phyloP scores from a whole-genome alignment of 202 grass and related monocot genomes.

The Schoenoplectus tabernaemontani region DNA sequence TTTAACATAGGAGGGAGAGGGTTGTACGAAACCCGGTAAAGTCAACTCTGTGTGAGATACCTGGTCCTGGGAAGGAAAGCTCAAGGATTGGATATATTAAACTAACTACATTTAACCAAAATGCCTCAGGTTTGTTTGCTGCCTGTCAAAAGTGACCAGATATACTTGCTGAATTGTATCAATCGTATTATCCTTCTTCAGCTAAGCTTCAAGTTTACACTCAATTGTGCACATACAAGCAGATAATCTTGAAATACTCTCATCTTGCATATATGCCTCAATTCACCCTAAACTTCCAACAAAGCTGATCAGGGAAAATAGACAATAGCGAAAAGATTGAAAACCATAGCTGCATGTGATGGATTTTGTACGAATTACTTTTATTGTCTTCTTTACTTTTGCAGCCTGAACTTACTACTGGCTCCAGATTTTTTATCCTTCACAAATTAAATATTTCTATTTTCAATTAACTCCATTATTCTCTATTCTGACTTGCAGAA shows the following conservation, averaged over 20 bases:
- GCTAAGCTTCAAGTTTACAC: not conserved
- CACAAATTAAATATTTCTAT: not conserved
- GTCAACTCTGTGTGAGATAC: conserved; percentile 80
- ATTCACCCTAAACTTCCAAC: not conserved
- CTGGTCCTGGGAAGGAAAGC: conserved; percentile 48
- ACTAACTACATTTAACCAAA: conserved; percentile 98
- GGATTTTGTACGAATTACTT: not conserved
- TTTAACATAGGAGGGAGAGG: conserved; percentile 57
- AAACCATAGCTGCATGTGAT: not conserved
- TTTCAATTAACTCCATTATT: not conserved
- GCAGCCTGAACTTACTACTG: not conserved
- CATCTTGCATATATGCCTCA: not conserved
- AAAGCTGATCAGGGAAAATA: not conserved
- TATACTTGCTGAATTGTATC: not conserved
- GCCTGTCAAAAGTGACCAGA: not conserved
- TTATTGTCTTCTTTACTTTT: not conserved
- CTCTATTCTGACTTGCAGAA: not conserved
- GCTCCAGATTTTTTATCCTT: not conserved
- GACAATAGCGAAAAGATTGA: not conserved
- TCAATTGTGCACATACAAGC: not conserved
- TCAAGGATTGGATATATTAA: conserved; percentile 93
- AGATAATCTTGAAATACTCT: not conserved
- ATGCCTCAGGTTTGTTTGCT: conserved; percentile 64
- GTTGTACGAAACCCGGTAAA: conserved; percentile 80
- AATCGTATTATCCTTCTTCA: not conserved